Evolutionary conservation across 2,329 filamentous ascomycete genomes (phyloP).

Genomic region (Penicillium sp.): DNA sequence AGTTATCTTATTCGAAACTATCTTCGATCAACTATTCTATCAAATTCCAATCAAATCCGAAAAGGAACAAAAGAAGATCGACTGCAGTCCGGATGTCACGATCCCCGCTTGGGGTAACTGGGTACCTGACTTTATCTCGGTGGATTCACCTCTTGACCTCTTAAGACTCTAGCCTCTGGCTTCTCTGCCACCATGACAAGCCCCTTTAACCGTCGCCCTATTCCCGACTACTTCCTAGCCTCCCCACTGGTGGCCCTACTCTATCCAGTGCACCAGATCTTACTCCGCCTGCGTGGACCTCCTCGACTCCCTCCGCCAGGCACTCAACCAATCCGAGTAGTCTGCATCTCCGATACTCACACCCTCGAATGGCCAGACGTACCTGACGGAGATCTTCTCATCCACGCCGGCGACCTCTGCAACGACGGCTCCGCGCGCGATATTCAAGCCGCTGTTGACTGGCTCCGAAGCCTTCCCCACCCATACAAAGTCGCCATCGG

Average conservation of each 20-base stretch:
- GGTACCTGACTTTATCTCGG: slow-evolving; percentile 2
- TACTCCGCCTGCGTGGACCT: slow-evolving; percentile 67
- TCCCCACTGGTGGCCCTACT: slow-evolving; percentile 68
- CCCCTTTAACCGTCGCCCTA: slow-evolving; percentile 51
- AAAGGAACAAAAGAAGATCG: background rate
- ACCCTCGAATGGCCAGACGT: slow-evolving; percentile 49
- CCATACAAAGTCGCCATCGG: slow-evolving; percentile 76
- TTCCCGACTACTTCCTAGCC: slow-evolving; percentile 63
- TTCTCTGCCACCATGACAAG: slow-evolving; percentile 32
- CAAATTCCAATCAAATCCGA: background rate
- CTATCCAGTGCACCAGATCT: slow-evolving; percentile 61
- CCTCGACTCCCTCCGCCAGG: slow-evolving; percentile 60
- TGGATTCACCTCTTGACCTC: slow-evolving; percentile 6
- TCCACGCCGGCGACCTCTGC: slow-evolving; percentile 86
- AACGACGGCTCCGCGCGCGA: slow-evolving; percentile 69
- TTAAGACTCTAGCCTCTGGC: background rate
- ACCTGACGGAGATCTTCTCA: slow-evolving; percentile 77
- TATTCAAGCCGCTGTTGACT: slow-evolving; percentile 81
- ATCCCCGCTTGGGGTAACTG: slow-evolving; percentile 11
- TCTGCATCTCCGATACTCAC: slow-evolving; percentile 92
- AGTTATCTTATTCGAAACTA: no score
- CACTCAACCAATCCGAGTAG: slow-evolving; percentile 64
- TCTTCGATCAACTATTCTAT: background rate
- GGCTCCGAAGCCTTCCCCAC: slow-evolving; percentile 73
- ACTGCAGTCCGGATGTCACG: slow-evolving; percentile 6